Conservation (phyloP, 805 yeast genomes). For the Yarrowia divulgata region DNA sequence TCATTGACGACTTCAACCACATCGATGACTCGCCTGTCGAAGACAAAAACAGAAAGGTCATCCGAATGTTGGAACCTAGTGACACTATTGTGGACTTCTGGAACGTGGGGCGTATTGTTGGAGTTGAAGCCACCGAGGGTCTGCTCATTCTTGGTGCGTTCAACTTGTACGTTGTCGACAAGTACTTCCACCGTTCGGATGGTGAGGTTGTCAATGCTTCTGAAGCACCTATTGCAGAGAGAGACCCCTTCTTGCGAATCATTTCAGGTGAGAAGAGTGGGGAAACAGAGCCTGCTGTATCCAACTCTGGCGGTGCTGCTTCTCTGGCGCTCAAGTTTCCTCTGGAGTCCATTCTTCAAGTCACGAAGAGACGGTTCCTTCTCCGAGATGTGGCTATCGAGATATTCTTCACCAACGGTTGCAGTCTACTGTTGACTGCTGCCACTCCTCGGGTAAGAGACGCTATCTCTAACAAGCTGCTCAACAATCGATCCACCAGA, state of each 20-base stretch:
- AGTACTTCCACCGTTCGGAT: slow-evolving; percentile 64
- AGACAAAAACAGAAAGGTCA: slow-evolving; percentile 76
- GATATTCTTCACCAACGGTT: slow-evolving; percentile 74
- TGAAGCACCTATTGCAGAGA: slow-evolving; percentile 65
- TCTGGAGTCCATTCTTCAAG: slow-evolving; percentile 63
- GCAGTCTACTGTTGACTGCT: slow-evolving; percentile 73
- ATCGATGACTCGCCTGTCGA: slow-evolving; percentile 49
- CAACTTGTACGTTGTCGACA: slow-evolving; percentile 72
- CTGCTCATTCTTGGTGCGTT: slow-evolving; percentile 71
- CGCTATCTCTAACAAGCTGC: slow-evolving; percentile 19
- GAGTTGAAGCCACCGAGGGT: slow-evolving; percentile 79
- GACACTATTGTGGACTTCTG: slow-evolving; percentile 75
- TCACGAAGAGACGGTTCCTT: slow-evolving; percentile 76
- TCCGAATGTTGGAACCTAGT: slow-evolving; percentile 70
- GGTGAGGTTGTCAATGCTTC: slow-evolving; percentile 66
- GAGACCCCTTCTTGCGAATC: slow-evolving; percentile 74
- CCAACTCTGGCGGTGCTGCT: slow-evolving; percentile 3
- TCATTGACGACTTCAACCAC: slow-evolving; percentile 45
- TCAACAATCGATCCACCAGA: slow-evolving; percentile 20
- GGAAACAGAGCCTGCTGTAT: not conserved
- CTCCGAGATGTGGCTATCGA: slow-evolving; percentile 84
- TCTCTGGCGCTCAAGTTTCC: slow-evolving; percentile 32
- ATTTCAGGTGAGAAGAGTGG: slow-evolving; percentile 59
- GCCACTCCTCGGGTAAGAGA: slow-evolving; percentile 49
- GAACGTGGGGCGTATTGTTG: slow-evolving; percentile 78